Base-by-base conservation (phyloP, 176 grass and related monocot genomes). In the Ensete ventricosum region DNA sequence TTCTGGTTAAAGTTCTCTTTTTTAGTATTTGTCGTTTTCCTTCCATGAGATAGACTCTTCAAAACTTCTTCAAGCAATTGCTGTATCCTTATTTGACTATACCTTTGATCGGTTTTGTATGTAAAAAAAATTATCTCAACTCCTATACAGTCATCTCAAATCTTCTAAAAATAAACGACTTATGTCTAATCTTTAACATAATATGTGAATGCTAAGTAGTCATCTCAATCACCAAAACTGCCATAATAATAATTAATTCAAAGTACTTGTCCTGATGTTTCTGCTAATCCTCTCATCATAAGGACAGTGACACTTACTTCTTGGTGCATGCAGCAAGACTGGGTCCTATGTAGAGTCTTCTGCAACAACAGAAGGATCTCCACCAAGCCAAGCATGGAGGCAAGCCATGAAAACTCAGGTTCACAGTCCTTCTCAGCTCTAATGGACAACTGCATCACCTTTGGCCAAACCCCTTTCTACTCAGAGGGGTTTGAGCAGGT, bases 291-390 rank as follows among this genome's bases (percentile, higher is more conserved):
- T 72, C 69, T 72, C 51, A 60, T 50, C 7, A 43, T 3, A 49
- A 25, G 20, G 50, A 14, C 21, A 19, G 52, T 3, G 2, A 27
- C 24, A 52, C 55, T 67, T 14, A 1, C 52, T 74, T 74, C 9
- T 63, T 54, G 25, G 51, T 87, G 17, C 49, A 79, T 73, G 53
- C 88, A 95, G 86, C 88, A 89, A 77, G 96, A 99, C 60, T 99
- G 96, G 96, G 96, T 92, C 64, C 83, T 99, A 4, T 99, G 96
- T 69, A 95, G 88, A 79, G 90, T 99, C 69, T 84, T 95, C 79
- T 84, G 74, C 81, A 99, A 99, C 85, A 77, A 87, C 50, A 99
- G 84, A 17, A 79, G 79, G 11, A 76, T 60, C 66, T 74, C 60
- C 78, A 69, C 80, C 66, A 98, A 78, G 80, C 69, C 82, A 76